Conservation (phyloP, 768 basidiomycete species). For the Lyophyllum shimeji region DNA sequence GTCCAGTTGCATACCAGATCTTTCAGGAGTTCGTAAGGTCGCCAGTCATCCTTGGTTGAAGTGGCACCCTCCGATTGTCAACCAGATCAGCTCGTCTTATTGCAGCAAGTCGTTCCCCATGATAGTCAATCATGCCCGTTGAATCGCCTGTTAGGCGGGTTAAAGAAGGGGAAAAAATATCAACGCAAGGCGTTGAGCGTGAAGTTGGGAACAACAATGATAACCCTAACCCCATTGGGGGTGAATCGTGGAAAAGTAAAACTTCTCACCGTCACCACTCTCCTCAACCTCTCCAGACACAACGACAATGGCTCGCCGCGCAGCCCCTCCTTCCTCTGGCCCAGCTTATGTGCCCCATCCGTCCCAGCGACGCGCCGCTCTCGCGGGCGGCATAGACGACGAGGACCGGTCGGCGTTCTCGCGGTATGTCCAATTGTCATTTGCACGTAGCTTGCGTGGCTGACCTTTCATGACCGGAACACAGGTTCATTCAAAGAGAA, state of each 20-base stretch:
- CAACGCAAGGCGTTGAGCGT: too few species aligned
- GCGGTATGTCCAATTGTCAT: conserved; percentile 11
- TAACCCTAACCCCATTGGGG: conserved; percentile 9
- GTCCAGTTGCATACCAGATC: too few species aligned
- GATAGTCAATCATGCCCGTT: too few species aligned
- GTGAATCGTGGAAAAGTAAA: conserved; percentile 13
- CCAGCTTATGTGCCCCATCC: conserved; percentile 55
- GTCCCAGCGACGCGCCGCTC: conserved; percentile 34
- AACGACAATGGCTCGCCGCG: conserved; percentile 66
- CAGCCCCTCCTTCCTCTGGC: conserved; percentile 49
- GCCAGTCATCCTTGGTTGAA: too few species aligned
- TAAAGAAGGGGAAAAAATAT: too few species aligned
- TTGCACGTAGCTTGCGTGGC: neutral
- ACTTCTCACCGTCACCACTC: conserved; percentile 12
- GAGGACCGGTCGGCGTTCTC: conserved; percentile 67
- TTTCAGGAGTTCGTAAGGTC: too few species aligned
- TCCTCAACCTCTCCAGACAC: neutral
- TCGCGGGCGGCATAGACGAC: conserved; percentile 65
- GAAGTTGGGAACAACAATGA: too few species aligned
- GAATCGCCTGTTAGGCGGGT: too few species aligned
- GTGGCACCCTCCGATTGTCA: too few species aligned
- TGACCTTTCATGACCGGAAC: neutral
- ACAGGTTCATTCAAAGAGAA: conserved; percentile 57
- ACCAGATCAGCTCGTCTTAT: too few species aligned
- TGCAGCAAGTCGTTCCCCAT: too few species aligned